phyloP scores from a whole-genome alignment of 768 basidiomycete species.

The Tulasnella sp. region DNA sequence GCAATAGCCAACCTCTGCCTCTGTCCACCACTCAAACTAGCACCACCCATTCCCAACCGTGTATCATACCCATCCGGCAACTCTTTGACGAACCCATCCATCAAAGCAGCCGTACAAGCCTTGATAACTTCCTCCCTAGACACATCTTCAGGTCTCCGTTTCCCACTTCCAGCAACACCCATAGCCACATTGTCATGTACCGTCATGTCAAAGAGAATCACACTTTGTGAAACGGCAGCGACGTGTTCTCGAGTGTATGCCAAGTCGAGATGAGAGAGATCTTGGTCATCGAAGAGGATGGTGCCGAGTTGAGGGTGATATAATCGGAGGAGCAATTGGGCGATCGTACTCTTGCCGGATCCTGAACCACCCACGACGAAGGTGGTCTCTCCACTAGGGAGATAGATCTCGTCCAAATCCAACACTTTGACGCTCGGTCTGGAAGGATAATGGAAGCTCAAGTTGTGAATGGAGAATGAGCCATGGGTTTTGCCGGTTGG shows the following conservation, averaged over 20 bases:
- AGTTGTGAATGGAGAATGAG: conserved; percentile 47
- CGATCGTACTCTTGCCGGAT: conserved; percentile 63
- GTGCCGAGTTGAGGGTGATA: conserved; percentile 52
- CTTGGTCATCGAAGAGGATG: conserved; percentile 71
- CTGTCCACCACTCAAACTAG: conserved; percentile 81
- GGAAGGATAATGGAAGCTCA: conserved; percentile 63
- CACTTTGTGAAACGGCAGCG: conserved; percentile 65
- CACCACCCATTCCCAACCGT: conserved; percentile 55
- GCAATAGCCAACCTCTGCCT: conserved; percentile 83
- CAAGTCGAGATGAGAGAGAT: conserved; percentile 58
- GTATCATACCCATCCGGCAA: conserved; percentile 88
- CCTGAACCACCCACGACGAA: conserved; percentile 73
- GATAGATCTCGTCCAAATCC: conserved; percentile 45
- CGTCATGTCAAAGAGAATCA: conserved; percentile 64
- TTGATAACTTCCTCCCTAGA: conserved; percentile 57
- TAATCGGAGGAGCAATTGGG: conserved; percentile 52
- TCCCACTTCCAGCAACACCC: conserved; percentile 40
- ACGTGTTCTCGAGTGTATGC: conserved; percentile 56
- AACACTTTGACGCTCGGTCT: conserved; percentile 51
- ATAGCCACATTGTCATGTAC: conserved; percentile 82
- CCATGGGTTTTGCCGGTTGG: conserved; percentile 51
- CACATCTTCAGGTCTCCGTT: conserved; percentile 35
- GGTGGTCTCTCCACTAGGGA: conserved; percentile 59
- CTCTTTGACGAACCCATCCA: conserved; percentile 75
- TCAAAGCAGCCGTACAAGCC: conserved; percentile 70